Evolutionary conservation across 345 rosid species (phyloP), one percentile per base, ranked within the genome.

Genomic region (Nasturtium officinale): DNA sequence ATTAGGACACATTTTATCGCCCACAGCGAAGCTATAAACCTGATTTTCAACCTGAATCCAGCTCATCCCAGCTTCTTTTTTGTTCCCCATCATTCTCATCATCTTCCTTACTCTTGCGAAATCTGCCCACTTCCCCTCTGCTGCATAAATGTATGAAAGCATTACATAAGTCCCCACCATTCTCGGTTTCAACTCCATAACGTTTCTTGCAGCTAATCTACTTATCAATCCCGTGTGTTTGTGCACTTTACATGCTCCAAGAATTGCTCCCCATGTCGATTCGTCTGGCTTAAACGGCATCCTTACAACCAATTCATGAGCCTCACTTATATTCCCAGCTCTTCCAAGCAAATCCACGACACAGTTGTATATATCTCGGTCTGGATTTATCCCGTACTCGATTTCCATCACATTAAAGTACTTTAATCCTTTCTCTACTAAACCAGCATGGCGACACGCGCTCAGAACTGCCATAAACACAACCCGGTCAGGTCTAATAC

Each of bases 361-460:
- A 79, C 97, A 91, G 42, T 93, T 91, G 32, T 91, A 91, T 15
- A 87, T 82, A 80, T 90, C 96, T 59, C 60, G 81, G 60, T 88
- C 82, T 0, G 89, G 93, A 46, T 47, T 69, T 28, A 88, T 50
- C 2, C 80, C 80, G 40, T 87, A 86, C 63, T 79, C 82, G 9
- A 25, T 76, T 21, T 55, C 52, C 93, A 95, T 90, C 32, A 65
- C 79, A 65, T 81, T 71, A 47, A 90, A 90, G 78, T 87, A 90
- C 71, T 78, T 83, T 67, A 95, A 73, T 26, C 99, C 97, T 76
- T 88, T 91, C 57, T 85, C 96, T 32, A 90, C 87, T 6, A 94
- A 66, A 61, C 99, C 96, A 21, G 93, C 90, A 80, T 91, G 96
- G 75, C 96, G 87, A 38, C 99, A 95, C 13, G 96, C 96, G 40